These are phyloP conservation scores for Syncephalastrum contaminatum DNA, from an alignment of 371 early-diverging fungal genomes.

Conservation along the genomic window DNA sequence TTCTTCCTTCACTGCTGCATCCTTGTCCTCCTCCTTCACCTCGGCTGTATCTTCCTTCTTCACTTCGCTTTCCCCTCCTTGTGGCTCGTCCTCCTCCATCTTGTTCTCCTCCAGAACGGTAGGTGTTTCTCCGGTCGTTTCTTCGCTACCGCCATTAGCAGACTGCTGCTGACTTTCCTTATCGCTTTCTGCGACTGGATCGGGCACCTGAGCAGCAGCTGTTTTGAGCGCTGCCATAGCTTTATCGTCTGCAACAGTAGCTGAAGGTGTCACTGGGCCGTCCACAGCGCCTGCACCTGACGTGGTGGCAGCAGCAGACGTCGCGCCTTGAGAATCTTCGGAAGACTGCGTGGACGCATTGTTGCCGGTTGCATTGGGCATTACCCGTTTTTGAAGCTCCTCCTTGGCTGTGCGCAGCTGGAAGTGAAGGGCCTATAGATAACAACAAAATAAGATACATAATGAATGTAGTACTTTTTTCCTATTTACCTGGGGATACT, in stretches of 20 bases:
- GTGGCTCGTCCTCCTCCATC: constrained; percentile 11
- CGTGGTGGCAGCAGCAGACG: constrained; percentile 8
- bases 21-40: not conserved
- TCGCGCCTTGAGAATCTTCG: not conserved
- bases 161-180: constrained; percentile 18
- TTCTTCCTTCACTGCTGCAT: constrained; percentile 13
- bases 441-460: not conserved
- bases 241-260: constrained; percentile 14
- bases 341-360: constrained; percentile 6
- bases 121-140: constrained; percentile 8
- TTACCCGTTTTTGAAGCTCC: constrained; percentile 70
- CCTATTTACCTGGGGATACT: constrained; percentile 83
- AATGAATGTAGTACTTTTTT: constrained; percentile 10
- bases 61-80: not conserved
- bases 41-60: not conserved
- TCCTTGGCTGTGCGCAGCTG: constrained; percentile 91
- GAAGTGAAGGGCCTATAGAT: constrained; percentile 83
- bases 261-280: constrained; percentile 12
- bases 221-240: constrained; percentile 10
- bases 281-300: constrained; percentile 7
- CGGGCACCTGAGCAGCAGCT: constrained; percentile 7
- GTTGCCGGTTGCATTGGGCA: constrained; percentile 6
- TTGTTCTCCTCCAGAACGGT: constrained; percentile 5
- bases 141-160: constrained; percentile 3
- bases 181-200: not conserved